Base-by-base conservation (phyloP, 2,329 filamentous ascomycete species). In the Fusarium sp. region DNA sequence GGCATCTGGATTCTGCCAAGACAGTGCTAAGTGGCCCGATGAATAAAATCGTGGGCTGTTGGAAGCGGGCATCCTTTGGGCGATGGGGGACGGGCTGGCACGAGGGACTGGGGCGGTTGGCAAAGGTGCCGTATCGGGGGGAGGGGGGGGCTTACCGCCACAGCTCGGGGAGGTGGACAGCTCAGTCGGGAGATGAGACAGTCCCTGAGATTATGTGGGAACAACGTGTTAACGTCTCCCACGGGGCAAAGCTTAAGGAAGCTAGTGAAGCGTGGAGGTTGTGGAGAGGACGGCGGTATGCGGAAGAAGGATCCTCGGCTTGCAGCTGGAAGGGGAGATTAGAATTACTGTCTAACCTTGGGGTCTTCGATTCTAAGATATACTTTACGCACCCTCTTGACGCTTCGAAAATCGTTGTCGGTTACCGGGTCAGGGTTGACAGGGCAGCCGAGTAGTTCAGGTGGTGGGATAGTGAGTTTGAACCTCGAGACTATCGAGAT, bases 221-320 rank as follows among this genome's bases (percentile, higher is more conserved):
- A 87, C 85, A 87, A 89, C 89, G 89, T 91, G 88, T 84, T 88
- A 91, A 91, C 88, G 89, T 90, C 88, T 91, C 88, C 89, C 86
- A 88, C 86, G 80, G 80, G 82, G 80, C 81, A 84, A 84, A 82
- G 81, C 82, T 84, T 81, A 84, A 81, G 79, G 80, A 80, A 79
- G 77, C 79, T 56, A 81, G 76, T 80, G 80, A 82, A 85, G 82
- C 84, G 84, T 82, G 33, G 58, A 62, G 58, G 83, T 81, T 81
- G 83, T 82, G 80, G 82, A 84, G 83, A 80, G 75, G 71, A 74
- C 72, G 68, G 80, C 79, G 80, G 80, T 81, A 81, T 81, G 82
- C 80, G 77, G 77, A 68, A 71, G 73, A 71, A 69, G 56, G 68
- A 74, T 74, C 75, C 78, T 79, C 80, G 82, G 81, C 81, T 83